Evolutionary conservation across 1,139 yeast species (phyloP), one percentile per base, ranked within the genome.

Genomic region (Scheffersomyces parashehatae): DNA sequence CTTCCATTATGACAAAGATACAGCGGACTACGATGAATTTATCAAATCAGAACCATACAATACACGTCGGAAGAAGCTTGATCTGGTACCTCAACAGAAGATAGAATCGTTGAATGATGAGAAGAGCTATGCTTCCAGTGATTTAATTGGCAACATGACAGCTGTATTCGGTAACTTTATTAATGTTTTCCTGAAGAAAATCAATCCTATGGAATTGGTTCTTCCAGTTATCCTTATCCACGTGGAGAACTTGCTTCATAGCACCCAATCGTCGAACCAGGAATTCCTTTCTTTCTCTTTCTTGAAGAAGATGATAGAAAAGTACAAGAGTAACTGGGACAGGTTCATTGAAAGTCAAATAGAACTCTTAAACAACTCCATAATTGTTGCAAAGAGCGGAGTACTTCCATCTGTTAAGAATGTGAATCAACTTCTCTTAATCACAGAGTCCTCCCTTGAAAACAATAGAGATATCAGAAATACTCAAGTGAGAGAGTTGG

Each of bases 1-100:
- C 45, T 89, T 90, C 67, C 95, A 88, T 50, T 67, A 83, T 41
- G 79, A 83, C 14, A 74, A 74, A 38, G 67, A 71, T 1, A 66
- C 65, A 13, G 50, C 67, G 3, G 72, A 71, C 29, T 85, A 81
- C 51, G 65, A 72, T 6, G 80, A 75, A 8, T 82, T 72, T 53
- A 63, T 85, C 16, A 60, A 64, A 10, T 54, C 55, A 11, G 55
- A 61, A 29, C 77, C 87, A 2, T 65, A 67, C 37, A 64, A 62
- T n/a, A 59, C 50, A 47, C 62, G 66, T 52, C 54, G 48, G 52
- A 72, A 57, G 47, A 65, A 55, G 36, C 46, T 67, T 35, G 68
- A 66, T 12, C 55, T 56, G 38, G 35, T 51, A 28, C 48, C 60
- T 7, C 39, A 59, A 3, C 44, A 60, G 20, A 56, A 51, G 30